Evolutionary conservation across 495 filamentous ascomycete genomes (phyloP).

Genomic region (Neurospora intermedia): DNA sequence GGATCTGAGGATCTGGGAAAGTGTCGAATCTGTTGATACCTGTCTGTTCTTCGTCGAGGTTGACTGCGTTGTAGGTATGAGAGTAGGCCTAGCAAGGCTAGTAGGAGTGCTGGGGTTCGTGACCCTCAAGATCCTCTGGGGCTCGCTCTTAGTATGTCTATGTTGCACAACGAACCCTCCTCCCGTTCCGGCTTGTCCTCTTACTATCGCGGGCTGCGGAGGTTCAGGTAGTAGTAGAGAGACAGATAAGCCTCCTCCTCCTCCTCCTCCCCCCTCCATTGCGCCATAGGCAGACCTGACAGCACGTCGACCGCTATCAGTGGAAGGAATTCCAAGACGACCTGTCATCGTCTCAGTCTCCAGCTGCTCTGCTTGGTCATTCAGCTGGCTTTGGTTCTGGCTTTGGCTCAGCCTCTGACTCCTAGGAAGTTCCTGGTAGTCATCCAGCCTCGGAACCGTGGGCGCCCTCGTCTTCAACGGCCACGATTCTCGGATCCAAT

Average conservation of each 20-base stretch:
- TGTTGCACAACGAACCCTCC: not conserved
- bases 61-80: constrained; percentile 9
- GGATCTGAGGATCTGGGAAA: constrained; percentile 31
- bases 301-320: not conserved
- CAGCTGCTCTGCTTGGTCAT: not conserved
- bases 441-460: constrained; percentile 12
- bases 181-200: not conserved
- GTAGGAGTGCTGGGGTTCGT: not conserved
- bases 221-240: not conserved
- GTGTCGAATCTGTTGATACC: constrained; percentile 27
- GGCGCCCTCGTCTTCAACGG: constrained; percentile 10
- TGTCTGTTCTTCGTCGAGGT: constrained; percentile 11
- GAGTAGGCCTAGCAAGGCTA: constrained; percentile 5
- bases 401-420: not conserved
- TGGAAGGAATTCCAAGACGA: not conserved
- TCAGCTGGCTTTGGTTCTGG: not conserved
- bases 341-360: not conserved
- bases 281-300: not conserved
- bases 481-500: constrained; percentile 7
- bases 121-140: constrained; percentile 1
- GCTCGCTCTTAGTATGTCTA: not conserved
- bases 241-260: not conserved
- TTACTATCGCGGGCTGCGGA: not conserved
- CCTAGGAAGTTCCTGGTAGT: not conserved
- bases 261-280: not conserved